These are phyloP conservation scores for Pseudogymnoascus sp. DNA, from an alignment of 2,329 filamentous ascomycete species.

Conservation along the genomic window DNA sequence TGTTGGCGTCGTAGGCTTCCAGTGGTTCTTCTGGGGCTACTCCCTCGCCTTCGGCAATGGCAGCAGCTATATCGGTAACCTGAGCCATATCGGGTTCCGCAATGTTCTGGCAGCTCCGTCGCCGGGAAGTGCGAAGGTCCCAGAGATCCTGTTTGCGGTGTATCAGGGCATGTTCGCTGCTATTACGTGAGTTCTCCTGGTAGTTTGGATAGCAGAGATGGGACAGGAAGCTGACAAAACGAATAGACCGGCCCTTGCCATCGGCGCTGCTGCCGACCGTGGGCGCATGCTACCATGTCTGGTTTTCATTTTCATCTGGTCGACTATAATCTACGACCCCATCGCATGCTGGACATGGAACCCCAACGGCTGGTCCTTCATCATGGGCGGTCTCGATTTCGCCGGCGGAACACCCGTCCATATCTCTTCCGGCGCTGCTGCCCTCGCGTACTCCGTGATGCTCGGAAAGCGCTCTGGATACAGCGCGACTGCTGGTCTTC, in stretches of 20 bases:
- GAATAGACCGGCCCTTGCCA: slow-evolving; percentile 64
- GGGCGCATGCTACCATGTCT: slow-evolving; percentile 83
- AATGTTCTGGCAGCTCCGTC: slow-evolving; percentile 69
- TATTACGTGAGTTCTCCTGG: slow-evolving; percentile 52
- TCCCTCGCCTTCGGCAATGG: slow-evolving; percentile 26
- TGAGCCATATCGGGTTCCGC: slow-evolving; percentile 71
- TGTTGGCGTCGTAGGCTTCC: slow-evolving; percentile 73
- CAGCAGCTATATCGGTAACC: slow-evolving; percentile 63
- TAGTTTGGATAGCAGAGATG: not conserved
- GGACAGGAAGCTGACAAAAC: slow-evolving; percentile 9
- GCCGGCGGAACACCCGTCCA: slow-evolving; percentile 60
- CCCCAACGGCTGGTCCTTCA: slow-evolving; percentile 58
- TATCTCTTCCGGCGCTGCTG: slow-evolving; percentile 73
- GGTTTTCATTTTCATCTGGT: slow-evolving; percentile 90
- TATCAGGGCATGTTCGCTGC: slow-evolving; percentile 86
- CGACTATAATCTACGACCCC: slow-evolving; percentile 82
- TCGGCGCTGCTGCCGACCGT: slow-evolving; percentile 77
- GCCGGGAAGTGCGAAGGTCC: slow-evolving; percentile 63
- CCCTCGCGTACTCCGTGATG: slow-evolving; percentile 85
- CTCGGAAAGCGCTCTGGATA: slow-evolving; percentile 65
- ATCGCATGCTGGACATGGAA: slow-evolving; percentile 98
- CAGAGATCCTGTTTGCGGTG: slow-evolving; percentile 76
- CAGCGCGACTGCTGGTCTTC: slow-evolving; percentile 70
- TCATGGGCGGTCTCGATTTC: slow-evolving; percentile 21
- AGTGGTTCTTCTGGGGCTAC: slow-evolving; percentile 62